A percentile compares a stretch with the other conserved stretches of the same genome.
phyloP scores from a whole-genome alignment of 495 filamentous ascomycete genomes.

The Podospora australis region DNA sequence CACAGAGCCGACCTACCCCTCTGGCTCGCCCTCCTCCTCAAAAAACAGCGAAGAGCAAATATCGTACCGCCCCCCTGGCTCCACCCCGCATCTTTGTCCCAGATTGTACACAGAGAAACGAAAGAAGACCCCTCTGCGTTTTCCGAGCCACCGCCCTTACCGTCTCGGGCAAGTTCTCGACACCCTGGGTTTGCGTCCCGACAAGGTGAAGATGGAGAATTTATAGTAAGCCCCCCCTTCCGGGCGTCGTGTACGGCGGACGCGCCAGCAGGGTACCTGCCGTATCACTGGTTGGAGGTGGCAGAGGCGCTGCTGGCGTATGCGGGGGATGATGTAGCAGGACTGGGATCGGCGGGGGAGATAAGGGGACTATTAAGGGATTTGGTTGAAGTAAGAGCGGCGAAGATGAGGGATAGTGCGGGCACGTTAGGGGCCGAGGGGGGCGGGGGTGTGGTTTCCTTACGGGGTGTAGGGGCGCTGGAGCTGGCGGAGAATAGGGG shows the following conservation, averaged over 20 bases:
- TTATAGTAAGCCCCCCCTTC: slow-evolving; percentile 51
- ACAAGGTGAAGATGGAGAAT: slow-evolving; percentile 1
- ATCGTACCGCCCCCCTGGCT: slow-evolving; percentile 90
- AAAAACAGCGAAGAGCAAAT: slow-evolving; percentile 89
- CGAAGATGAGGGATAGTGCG: slow-evolving; percentile 76
- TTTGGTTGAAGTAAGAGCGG: slow-evolving; percentile 78
- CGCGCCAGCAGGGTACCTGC: slow-evolving; percentile 59
- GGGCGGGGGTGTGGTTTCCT: slow-evolving; percentile 57
- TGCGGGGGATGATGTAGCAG: slow-evolving; percentile 77
- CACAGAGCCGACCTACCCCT: slow-evolving; percentile 75
- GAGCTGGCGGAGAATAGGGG: slow-evolving; percentile 81
- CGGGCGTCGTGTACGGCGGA: slow-evolving; percentile 52
- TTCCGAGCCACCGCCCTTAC: slow-evolving; percentile 63
- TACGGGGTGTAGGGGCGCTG: slow-evolving; percentile 86
- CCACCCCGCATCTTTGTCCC: slow-evolving; percentile 58
- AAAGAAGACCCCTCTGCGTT: slow-evolving; percentile 58
- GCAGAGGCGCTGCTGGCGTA: slow-evolving; percentile 77
- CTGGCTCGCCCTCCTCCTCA: slow-evolving; percentile 96
- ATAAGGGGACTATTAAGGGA: slow-evolving; percentile 73
- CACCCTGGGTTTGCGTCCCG: slow-evolving; percentile 24
- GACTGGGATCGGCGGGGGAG: slow-evolving; percentile 49
- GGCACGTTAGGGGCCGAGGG: slow-evolving; percentile 54
- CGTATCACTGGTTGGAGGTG: slow-evolving; percentile 91
- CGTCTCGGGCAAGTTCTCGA: slow-evolving; percentile 38
- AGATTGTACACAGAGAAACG: slow-evolving; percentile 76